Base-by-base conservation (phyloP, 2,329 filamentous ascomycete species). In the Penicillium sp. region DNA sequence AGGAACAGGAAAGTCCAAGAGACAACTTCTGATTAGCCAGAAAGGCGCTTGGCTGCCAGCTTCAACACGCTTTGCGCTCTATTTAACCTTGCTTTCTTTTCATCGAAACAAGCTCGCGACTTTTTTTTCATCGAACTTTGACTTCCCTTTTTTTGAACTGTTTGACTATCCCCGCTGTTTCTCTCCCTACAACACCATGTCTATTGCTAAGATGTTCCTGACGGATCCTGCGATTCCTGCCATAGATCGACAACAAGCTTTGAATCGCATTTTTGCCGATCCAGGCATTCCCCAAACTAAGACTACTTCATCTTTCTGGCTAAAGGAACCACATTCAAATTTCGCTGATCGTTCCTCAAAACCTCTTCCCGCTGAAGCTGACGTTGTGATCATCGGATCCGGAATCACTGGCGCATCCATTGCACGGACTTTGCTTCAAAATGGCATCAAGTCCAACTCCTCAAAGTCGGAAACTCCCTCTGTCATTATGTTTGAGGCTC, bases 301-400 rank as follows among this genome's bases (percentile, higher is more conserved):
- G 4, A 67, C 73, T 2, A 77, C 73, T 0, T 55, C 64, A 1
- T 69, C 74, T 0, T 72, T 71, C 52, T 74, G 71, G 71, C 57
- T 70, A 14, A 51, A 62, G 28, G 49, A 58, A 1, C 59, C 59
- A 1, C 68, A 70, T 40, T 56, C 59, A 1, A 28, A 45, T 9
- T 65, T 73, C 13, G 52, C 65, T 5, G 52, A 63, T 3, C 40
- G 43, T 1, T 57, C 60, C 13, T 60, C 60, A 16, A 28, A 47
- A 6, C 23, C 52, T n/a, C 54, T 73, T 1, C 64, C 68, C 7
- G 33, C 56, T 3, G 48, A 63, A 33, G 59, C 67, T 2, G 67
- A 71, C 34, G 47, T 69, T 3, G 62, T 70, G 1, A 67, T 72
- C 10, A 67, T 72, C 18, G 70, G 70, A 0, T 70, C 68, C 2